These are phyloP conservation scores for Russula abietina DNA, from an alignment of 768 basidiomycete genomes.

Conservation along the genomic window DNA sequence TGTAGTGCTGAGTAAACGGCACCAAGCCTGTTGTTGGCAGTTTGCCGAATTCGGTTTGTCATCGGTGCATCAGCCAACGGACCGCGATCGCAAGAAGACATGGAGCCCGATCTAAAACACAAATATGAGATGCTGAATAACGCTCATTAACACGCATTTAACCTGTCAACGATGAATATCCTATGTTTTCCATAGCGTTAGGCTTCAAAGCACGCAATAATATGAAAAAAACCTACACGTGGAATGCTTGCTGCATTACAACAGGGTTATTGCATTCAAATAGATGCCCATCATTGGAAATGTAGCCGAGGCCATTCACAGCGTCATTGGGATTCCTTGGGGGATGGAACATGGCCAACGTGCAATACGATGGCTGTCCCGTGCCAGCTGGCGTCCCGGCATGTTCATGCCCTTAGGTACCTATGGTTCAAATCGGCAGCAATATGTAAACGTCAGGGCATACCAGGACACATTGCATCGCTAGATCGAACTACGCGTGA, in stretches of 20 bases:
- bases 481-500: conserved; percentile 30
- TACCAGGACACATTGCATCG: conserved; percentile 49
- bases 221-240: conserved; percentile 41
- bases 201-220: neutral
- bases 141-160: conserved; percentile 27
- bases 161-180: conserved; percentile 51
- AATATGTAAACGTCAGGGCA: too few relatives aligned
- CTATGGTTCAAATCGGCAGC: neutral
- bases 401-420: conserved; percentile 45
- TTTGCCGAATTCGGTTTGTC: conserved; percentile 34
- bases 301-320: conserved; percentile 37
- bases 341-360: conserved; percentile 48
- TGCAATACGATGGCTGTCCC: conserved; percentile 50
- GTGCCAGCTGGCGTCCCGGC: conserved; percentile 26
- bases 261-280: conserved; percentile 52
- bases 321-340: conserved; percentile 30
- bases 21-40: conserved; percentile 46
- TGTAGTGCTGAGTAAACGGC: conserved; percentile 50
- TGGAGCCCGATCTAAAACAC: conserved; percentile 45
- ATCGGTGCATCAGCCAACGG: conserved; percentile 43
- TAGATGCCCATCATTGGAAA: conserved; percentile 52
- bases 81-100: conserved; percentile 36
- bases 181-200: conserved; percentile 17
- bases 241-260: conserved; percentile 48
- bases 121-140: conserved; percentile 2